These are phyloP conservation scores for Aspergillus ellipticus DNA, from an alignment of 495 filamentous ascomycete genomes.

Conservation along the genomic window DNA sequence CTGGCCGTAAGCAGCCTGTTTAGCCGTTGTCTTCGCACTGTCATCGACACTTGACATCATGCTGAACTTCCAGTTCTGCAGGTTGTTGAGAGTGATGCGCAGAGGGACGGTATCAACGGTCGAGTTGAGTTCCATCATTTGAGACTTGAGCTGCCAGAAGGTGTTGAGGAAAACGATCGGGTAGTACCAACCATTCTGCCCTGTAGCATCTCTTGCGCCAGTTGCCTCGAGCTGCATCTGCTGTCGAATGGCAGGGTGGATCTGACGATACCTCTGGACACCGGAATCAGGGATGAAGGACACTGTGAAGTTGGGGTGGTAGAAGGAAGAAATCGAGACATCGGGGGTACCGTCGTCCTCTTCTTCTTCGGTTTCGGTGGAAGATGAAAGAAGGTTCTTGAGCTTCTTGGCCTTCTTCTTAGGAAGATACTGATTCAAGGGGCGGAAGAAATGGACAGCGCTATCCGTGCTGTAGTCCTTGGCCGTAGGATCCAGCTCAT, in stretches of 20 bases:
- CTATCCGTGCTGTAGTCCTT: slow-evolving; percentile 65
- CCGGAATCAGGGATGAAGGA: slow-evolving; percentile 82
- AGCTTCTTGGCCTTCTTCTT: slow-evolving; percentile 92
- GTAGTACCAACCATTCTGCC: slow-evolving; percentile 95
- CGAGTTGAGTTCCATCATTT: slow-evolving; percentile 91
- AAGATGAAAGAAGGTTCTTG: slow-evolving; percentile 72
- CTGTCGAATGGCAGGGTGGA: slow-evolving; percentile 71
- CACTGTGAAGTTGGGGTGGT: slow-evolving; percentile 92
- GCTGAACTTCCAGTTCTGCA: slow-evolving; percentile 88
- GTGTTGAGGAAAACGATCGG: slow-evolving; percentile 89
- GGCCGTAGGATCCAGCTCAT: slow-evolving; percentile 67
- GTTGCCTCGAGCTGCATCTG: slow-evolving; percentile 72
- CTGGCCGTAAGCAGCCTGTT: slow-evolving; percentile 63
- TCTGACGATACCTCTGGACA: slow-evolving; percentile 55
- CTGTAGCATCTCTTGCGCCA: slow-evolving; percentile 70
- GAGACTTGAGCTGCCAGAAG: slow-evolving; percentile 90
- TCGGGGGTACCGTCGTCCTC: slow-evolving; percentile 53
- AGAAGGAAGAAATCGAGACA: slow-evolving; percentile 71
- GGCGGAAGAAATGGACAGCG: slow-evolving; percentile 79
- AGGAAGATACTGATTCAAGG: slow-evolving; percentile 81
- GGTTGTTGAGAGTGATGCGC: slow-evolving; percentile 77
- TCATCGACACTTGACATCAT: slow-evolving; percentile 80
- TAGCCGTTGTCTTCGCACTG: slow-evolving; percentile 74
- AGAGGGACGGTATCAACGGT: slow-evolving; percentile 81
- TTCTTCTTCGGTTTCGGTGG: slow-evolving; percentile 51